Evolutionary conservation across 805 yeast genomes (phyloP).

Genomic region (Wickerhamiella dianesei): DNA sequence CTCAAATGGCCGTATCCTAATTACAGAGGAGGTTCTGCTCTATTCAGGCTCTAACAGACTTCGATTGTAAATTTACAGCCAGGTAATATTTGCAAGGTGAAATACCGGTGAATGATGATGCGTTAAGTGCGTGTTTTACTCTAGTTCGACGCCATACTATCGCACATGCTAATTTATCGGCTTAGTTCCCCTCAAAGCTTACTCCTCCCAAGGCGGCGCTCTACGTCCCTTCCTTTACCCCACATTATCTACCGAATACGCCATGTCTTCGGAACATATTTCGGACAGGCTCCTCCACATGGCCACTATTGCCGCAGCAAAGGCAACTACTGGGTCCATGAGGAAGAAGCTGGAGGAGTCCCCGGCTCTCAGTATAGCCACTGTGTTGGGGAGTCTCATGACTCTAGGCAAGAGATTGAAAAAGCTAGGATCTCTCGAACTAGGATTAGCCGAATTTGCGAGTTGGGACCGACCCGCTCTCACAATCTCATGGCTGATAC

Average conservation of each 20-base stretch:
- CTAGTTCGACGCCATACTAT: no score
- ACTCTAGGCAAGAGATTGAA: conserved; percentile 11
- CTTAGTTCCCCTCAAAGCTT: background rate
- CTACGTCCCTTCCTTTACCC: background rate
- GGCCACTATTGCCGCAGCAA: conserved; percentile 7
- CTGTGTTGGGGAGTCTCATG: conserved; percentile 10
- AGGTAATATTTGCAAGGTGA: no score
- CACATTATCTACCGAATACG: background rate
- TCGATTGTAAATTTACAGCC: no score
- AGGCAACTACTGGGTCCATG: conserved; percentile 3
- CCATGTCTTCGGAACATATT: background rate
- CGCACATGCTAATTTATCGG: no score
- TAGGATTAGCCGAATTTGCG: conserved; percentile 42
- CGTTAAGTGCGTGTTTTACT: no score
- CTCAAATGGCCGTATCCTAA: no score
- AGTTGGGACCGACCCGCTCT: conserved; percentile 67
- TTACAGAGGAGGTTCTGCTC: no score
- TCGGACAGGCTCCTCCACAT: background rate
- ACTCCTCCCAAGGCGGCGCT: no score
- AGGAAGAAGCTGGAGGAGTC: conserved; percentile 5
- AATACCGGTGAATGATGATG: no score
- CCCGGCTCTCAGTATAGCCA: conserved; percentile 13
- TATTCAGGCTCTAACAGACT: no score
- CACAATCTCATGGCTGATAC: conserved; percentile 45
- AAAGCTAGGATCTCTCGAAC: conserved; percentile 43